Percentiles rank a stretch among this genome's conserved stretches.
Conservation (phyloP, 768 basidiomycete species). For the Boletus coccyginus region DNA sequence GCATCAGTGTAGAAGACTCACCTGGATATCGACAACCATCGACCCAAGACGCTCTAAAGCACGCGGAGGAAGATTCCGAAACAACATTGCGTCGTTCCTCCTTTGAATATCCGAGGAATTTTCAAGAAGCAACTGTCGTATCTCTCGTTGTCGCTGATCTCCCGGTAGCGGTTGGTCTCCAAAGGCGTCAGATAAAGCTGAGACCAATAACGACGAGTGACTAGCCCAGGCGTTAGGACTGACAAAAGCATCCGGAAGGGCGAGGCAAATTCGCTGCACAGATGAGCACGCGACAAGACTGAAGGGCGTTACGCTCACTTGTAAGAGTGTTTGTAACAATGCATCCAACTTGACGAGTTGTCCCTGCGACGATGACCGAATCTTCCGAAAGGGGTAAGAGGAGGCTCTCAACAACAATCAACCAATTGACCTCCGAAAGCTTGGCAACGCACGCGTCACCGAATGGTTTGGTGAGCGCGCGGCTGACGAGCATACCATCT, state of each 20-base stretch:
- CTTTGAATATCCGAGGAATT: conserved; percentile 68
- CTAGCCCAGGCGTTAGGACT: conserved; percentile 66
- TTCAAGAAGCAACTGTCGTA: conserved; percentile 50
- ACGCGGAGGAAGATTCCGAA: conserved; percentile 62
- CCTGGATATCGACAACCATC: conserved; percentile 56
- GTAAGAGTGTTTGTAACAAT: conserved; percentile 55
- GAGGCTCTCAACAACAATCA: not conserved
- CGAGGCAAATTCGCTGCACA: conserved; percentile 61
- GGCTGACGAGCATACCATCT: conserved; percentile 60
- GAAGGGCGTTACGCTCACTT: conserved; percentile 41
- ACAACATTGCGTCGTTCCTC: conserved; percentile 80
- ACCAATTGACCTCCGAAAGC: conserved; percentile 54
- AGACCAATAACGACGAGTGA: conserved; percentile 40
- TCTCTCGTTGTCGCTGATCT: conserved; percentile 37
- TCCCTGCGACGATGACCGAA: conserved; percentile 52
- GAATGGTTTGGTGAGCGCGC: conserved; percentile 69
- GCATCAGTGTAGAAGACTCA: conserved; percentile 8
- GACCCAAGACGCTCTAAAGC: conserved; percentile 58
- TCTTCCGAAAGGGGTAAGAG: conserved; percentile 38
- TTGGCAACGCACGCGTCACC: conserved; percentile 68
- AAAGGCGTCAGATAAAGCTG: conserved; percentile 43
- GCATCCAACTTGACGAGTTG: conserved; percentile 53
- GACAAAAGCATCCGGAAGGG: conserved; percentile 71
- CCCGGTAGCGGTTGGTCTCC: conserved; percentile 20
- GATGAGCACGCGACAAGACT: not conserved